Evolutionary conservation across 2,329 filamentous ascomycete species (phyloP).

Genomic region (Trichoderma koningiopsis): DNA sequence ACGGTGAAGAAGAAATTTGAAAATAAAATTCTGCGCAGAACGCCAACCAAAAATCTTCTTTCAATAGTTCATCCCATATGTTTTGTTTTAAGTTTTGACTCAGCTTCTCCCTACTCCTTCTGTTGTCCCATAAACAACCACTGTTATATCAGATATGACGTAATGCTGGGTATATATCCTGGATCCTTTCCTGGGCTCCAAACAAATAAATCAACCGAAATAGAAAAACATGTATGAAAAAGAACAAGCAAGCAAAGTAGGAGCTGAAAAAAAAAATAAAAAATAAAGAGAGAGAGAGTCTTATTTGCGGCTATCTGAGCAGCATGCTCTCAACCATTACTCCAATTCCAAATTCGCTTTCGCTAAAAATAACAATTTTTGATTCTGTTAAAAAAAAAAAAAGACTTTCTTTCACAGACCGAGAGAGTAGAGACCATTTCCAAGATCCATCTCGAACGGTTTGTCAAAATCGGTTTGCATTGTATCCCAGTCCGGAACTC

Average conservation of each 20-base stretch:
- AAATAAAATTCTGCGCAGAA: constrained; percentile 1
- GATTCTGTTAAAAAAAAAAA: neutral
- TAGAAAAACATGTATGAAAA: constrained; percentile 20
- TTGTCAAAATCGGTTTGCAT: constrained; percentile 53
- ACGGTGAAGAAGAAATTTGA: neutral
- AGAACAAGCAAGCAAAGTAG: constrained; percentile 13
- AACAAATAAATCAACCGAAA: constrained; percentile 24
- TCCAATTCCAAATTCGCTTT: constrained; percentile 10
- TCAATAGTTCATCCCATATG: neutral
- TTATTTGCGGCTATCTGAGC: neutral
- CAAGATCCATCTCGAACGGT: constrained; percentile 50
- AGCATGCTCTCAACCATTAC: neutral
- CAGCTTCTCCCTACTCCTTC: neutral
- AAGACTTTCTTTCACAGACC: constrained; percentile 21
- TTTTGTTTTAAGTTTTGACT: constrained; percentile 6
- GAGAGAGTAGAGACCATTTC: constrained; percentile 45
- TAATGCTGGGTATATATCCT: constrained; percentile 38
- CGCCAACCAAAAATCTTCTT: constrained; percentile 7
- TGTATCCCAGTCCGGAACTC: constrained; percentile 52
- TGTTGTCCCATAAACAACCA: constrained; percentile 23
- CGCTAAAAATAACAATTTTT: neutral
- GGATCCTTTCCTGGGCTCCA: constrained; percentile 30
- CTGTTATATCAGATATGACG: constrained; percentile 28
- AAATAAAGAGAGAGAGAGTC: neutral
- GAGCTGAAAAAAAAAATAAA: neutral